Evolutionary conservation across 2,329 filamentous ascomycete genomes (phyloP).

Genomic region (Aaosphaeria pasadenensis): DNA sequence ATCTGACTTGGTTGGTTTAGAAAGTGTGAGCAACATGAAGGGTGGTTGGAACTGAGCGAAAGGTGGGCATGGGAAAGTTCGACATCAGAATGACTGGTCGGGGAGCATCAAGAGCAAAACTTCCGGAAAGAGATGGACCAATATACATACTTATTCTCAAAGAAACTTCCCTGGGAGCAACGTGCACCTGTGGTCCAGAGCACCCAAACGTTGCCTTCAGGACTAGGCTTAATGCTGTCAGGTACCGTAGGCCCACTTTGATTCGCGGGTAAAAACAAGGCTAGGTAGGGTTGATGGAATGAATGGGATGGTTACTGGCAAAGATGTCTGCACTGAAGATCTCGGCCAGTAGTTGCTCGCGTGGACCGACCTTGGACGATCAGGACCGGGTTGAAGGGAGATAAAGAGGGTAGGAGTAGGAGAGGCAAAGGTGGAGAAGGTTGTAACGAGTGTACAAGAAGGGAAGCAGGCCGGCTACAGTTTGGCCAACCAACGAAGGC

Average conservation of each 20-base stretch:
- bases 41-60: constrained; percentile 13
- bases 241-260: constrained; percentile 27
- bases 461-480: constrained; percentile 32
- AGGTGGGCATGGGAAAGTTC: constrained; percentile 16
- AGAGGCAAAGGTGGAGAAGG: constrained; percentile 28
- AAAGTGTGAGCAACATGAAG: constrained; percentile 52
- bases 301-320: constrained; percentile 25
- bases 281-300: constrained; percentile 13
- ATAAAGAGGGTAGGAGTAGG: constrained; percentile 22
- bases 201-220: constrained; percentile 30
- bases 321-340: constrained; percentile 32
- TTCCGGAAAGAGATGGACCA: constrained; percentile 31
- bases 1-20: constrained; percentile 46
- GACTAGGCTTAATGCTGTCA: constrained; percentile 32
- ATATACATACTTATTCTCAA: constrained; percentile 40
- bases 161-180: constrained; percentile 31
- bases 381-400: constrained; percentile 24
- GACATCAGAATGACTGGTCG: constrained; percentile 34
- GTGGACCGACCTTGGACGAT: constrained; percentile 32
- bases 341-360: constrained; percentile 34
- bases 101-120: constrained; percentile 23
- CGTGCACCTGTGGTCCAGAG: constrained; percentile 34
- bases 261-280: constrained; percentile 35
- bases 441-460: constrained; percentile 36
- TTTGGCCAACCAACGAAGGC: constrained; percentile 26